These are phyloP conservation scores for Waltiozyma sp. DNA, from an alignment of 1,139 yeast genomes.

Conservation along the genomic window DNA sequence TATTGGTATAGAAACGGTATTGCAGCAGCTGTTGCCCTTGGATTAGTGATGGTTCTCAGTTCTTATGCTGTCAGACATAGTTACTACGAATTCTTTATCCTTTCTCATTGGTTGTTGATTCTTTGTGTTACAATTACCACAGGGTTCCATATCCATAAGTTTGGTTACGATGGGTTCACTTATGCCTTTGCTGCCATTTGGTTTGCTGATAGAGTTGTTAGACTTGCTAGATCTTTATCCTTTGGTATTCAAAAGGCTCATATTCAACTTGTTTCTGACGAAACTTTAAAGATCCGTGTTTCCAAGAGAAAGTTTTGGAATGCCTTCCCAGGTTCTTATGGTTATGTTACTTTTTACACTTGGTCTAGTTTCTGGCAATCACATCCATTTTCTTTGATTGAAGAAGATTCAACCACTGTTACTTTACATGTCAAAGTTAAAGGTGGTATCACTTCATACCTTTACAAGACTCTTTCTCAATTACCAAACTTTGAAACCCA, in stretches of 20 bases:
- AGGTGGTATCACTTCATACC: constrained; percentile 33
- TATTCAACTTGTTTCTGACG: constrained; percentile 39
- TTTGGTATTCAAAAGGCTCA: constrained; percentile 28
- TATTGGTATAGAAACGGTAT: constrained; percentile 30
- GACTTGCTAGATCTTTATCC: constrained; percentile 19
- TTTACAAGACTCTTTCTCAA: constrained; percentile 20
- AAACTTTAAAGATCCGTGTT: constrained; percentile 26
- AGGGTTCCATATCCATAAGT: constrained; percentile 39
- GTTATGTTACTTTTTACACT: constrained; percentile 28
- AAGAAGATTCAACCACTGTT: constrained; percentile 24
- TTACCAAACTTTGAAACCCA: constrained; percentile 12
- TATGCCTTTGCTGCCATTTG: constrained; percentile 23
- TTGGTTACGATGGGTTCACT: constrained; percentile 20
- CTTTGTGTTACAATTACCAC: constrained; percentile 40
- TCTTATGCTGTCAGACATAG: constrained; percentile 36
- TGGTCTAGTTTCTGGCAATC: constrained; percentile 40
- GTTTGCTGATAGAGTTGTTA: constrained; percentile 25
- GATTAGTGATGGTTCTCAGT: constrained; percentile 33
- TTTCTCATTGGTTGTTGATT: constrained; percentile 45
- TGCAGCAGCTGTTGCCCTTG: constrained; percentile 30
- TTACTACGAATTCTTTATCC: constrained; percentile 52
- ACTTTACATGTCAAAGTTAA: constrained; percentile 34
- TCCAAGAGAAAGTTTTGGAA: constrained; percentile 20
- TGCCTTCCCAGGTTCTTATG: constrained; percentile 27
- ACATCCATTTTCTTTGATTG: constrained; percentile 39